These are phyloP conservation scores for Tulasnella calospora DNA, from an alignment of 768 basidiomycete genomes.

Conservation along the genomic window DNA sequence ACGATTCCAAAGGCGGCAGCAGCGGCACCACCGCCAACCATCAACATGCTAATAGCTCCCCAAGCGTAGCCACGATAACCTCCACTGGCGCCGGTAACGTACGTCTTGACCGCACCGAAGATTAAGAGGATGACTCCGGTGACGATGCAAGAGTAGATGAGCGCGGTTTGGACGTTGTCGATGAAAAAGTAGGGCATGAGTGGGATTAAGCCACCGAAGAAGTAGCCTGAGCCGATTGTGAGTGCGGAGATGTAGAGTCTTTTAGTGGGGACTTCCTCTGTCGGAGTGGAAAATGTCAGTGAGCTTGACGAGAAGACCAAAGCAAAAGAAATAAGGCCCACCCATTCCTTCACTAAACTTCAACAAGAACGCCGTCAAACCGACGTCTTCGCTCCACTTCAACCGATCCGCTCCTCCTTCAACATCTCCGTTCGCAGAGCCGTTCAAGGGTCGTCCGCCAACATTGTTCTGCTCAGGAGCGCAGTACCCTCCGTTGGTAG, in stretches of 20 bases:
- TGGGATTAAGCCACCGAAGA: constrained; percentile 88
- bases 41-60: constrained; percentile 80
- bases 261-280: constrained; percentile 85
- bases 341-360: constrained; percentile 94
- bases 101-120: constrained; percentile 88
- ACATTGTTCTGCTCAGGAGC: constrained; percentile 10
- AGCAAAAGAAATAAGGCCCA: constrained; percentile 38
- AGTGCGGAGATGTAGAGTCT: constrained; percentile 87
- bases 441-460: constrained; percentile 24
- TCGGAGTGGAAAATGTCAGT: constrained; percentile 10
- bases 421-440: constrained; percentile 22
- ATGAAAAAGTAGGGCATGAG: constrained; percentile 91
- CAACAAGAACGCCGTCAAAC: constrained; percentile 87
- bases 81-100: constrained; percentile 74
- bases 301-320: neutral
- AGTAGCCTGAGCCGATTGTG: constrained; percentile 93
- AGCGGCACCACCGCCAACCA: constrained; percentile 88
- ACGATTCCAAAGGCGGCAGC: constrained; percentile 64
- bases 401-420: constrained; percentile 49
- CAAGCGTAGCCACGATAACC: constrained; percentile 68
- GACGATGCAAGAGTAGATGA: constrained; percentile 47
- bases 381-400: constrained; percentile 71
- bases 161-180: constrained; percentile 50
- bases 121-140: constrained; percentile 82
- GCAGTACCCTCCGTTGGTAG: constrained; percentile 2